phyloP scores from a whole-genome alignment of 2,329 filamentous ascomycete genomes.

The Aquanectria penicillioides region DNA sequence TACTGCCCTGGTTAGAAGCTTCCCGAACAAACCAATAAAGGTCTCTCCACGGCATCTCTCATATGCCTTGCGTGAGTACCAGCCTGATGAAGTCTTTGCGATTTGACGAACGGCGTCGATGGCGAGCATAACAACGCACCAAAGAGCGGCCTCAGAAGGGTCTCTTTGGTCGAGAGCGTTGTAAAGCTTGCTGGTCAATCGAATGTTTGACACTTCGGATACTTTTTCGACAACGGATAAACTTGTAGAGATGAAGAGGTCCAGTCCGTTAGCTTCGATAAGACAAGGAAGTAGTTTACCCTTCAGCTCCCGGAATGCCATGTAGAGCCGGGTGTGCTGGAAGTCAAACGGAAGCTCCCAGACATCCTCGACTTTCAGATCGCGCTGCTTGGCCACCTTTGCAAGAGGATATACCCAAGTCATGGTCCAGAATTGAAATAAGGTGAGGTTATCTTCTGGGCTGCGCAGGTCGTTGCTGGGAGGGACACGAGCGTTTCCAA shows the following conservation, averaged over 20 bases:
- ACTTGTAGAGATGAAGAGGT: slow-evolving; percentile 74
- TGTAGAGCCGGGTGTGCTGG: slow-evolving; percentile 80
- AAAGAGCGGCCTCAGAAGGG: slow-evolving; percentile 46
- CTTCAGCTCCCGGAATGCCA: slow-evolving; percentile 75
- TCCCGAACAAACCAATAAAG: slow-evolving; percentile 50
- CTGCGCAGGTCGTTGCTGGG: slow-evolving; percentile 63
- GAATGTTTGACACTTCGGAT: slow-evolving; percentile 50
- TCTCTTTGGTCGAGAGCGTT: slow-evolving; percentile 45
- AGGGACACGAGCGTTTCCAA: slow-evolving; percentile 40
- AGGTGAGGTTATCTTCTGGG: slow-evolving; percentile 80
- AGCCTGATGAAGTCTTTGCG: slow-evolving; percentile 60
- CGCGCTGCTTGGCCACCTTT: slow-evolving; percentile 67
- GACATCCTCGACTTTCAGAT: slow-evolving; percentile 81
- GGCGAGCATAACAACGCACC: slow-evolving; percentile 49
- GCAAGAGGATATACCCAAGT: slow-evolving; percentile 86
- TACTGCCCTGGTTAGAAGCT: slow-evolving; percentile 51
- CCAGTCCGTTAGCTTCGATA: slow-evolving; percentile 80
- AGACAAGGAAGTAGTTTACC: slow-evolving; percentile 79
- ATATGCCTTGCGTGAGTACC: slow-evolving; percentile 86
- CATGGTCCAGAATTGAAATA: slow-evolving; percentile 87
- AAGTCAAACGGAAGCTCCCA: slow-evolving; percentile 85
- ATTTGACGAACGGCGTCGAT: slow-evolving; percentile 48
- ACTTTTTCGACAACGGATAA: slow-evolving; percentile 67
- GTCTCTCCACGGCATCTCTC: slow-evolving; percentile 83
- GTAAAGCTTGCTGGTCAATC: slow-evolving; percentile 50